Percentiles rank a stretch among this genome's conserved stretches.
Evolutionary conservation across 371 early-diverging fungal species (phyloP).

Genomic region (Apophysomyces elegans): DNA sequence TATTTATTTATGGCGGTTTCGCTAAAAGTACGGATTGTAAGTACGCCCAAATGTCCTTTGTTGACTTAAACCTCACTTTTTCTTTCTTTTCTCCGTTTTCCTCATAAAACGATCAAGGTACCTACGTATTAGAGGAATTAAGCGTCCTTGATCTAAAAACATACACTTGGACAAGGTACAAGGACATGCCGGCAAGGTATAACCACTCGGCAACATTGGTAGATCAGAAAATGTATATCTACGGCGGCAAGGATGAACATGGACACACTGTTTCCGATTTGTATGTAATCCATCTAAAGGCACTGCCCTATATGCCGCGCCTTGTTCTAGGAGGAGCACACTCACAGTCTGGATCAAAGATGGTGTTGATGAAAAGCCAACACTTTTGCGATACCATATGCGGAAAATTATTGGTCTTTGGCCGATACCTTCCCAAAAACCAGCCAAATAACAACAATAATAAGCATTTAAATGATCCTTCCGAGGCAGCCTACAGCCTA

Average conservation of each 20-base stretch:
- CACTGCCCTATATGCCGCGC: constrained; percentile 36
- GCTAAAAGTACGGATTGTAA: constrained; percentile 62
- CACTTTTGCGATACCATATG: constrained; percentile 67
- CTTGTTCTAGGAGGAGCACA: constrained; percentile 31
- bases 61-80: too few relatives aligned
- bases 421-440: constrained; percentile 36
- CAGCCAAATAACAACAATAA: constrained; percentile 19
- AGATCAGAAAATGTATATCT: constrained; percentile 57
- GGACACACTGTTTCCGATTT: constrained; percentile 64
- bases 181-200: constrained; percentile 57
- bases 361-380: constrained; percentile 63
- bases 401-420: constrained; percentile 60
- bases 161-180: constrained; percentile 54
- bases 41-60: too few relatives aligned
- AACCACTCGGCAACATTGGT: constrained; percentile 62
- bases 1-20: constrained; percentile 70
- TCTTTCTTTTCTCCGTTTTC: too few relatives aligned
- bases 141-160: constrained; percentile 57
- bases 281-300: constrained; percentile 54
- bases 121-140: constrained; percentile 63
- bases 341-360: constrained; percentile 26
- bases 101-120: constrained; percentile 34
- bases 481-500: constrained; percentile 49
- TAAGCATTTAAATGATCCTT: constrained; percentile 3
- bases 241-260: constrained; percentile 60